phyloP scores from a whole-genome alignment of 352 stramenopile genomes.

The Phytophthora sp. region DNA sequence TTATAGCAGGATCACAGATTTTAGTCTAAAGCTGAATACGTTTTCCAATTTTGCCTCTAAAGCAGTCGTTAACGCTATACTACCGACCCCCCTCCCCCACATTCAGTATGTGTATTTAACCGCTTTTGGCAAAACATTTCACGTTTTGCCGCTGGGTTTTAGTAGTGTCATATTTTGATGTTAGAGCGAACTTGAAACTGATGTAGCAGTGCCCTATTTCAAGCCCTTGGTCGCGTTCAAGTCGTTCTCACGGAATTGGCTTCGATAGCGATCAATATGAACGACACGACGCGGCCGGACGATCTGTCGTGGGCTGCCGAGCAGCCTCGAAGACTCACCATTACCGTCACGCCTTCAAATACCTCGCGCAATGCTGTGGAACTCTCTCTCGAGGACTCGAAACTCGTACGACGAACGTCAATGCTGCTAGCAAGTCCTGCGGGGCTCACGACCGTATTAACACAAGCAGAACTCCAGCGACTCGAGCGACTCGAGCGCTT shows the following conservation, averaged over 20 bases:
- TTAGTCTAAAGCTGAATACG: too few relatives aligned
- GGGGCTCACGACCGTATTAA: conserved; percentile 45
- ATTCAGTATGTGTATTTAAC: too few relatives aligned
- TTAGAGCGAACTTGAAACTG: conserved; percentile 28
- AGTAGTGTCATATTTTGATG: conserved; percentile 3
- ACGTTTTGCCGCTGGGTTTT: not conserved
- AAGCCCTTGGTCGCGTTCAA: too few relatives aligned
- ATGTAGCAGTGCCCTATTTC: conserved; percentile 28
- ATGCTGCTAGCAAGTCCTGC: conserved; percentile 53
- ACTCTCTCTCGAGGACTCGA: conserved; percentile 50
- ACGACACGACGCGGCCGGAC: not conserved
- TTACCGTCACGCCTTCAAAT: conserved; percentile 27
- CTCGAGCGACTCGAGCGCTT: conserved; percentile 52
- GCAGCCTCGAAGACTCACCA: conserved; percentile 30
- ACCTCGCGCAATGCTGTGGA: conserved; percentile 32
- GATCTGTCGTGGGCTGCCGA: conserved; percentile 22
- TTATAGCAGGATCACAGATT: too few relatives aligned
- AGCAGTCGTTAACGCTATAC: too few relatives aligned
- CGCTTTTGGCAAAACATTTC: too few relatives aligned
- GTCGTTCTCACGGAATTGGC: not conserved
- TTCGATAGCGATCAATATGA: conserved; percentile 13
- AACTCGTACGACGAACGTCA: conserved; percentile 56
- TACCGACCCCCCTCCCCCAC: too few relatives aligned
- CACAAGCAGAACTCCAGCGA: conserved; percentile 46
- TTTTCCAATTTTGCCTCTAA: too few relatives aligned